Percentiles rank a stretch among this genome's conserved stretches.
Evolutionary conservation across 2,329 filamentous ascomycete genomes (phyloP).

Genomic region (Colletotrichum liaoningense): DNA sequence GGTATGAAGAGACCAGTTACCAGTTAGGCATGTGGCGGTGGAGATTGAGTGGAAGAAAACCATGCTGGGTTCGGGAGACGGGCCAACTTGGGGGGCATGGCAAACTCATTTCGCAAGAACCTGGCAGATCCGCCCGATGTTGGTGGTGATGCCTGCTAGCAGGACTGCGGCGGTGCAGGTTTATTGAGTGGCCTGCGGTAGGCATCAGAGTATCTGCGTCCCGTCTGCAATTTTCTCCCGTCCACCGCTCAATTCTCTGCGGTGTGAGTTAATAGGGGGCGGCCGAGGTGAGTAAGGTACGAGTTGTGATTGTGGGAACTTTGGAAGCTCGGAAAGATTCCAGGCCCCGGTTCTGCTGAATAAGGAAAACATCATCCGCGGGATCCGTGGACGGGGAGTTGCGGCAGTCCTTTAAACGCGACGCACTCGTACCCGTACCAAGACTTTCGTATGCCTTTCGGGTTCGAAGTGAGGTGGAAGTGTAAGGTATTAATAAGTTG

Average conservation of each 20-base stretch:
- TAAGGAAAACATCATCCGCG: neutral
- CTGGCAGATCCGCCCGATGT: neutral
- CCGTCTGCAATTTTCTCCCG: neutral
- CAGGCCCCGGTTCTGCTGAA: neutral
- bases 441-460: neutral
- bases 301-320: neutral
- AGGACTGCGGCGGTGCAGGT: neutral
- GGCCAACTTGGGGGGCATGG: neutral
- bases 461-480: neutral
- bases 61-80: neutral
- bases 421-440: neutral
- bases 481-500: neutral
- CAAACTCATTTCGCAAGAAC: constrained; percentile 6
- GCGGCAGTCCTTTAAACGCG: neutral
- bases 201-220: neutral
- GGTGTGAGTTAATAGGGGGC: neutral
- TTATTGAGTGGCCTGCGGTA: neutral
- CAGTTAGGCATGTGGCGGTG: neutral
- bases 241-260: neutral
- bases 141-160: neutral
- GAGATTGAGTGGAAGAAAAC: neutral
- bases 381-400: neutral
- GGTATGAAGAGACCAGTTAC: neutral
- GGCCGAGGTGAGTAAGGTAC: neutral
- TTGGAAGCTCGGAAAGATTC: neutral